phyloP scores from a whole-genome alignment of 176 grass and related monocot species.

The Pontederia crassipes region DNA sequence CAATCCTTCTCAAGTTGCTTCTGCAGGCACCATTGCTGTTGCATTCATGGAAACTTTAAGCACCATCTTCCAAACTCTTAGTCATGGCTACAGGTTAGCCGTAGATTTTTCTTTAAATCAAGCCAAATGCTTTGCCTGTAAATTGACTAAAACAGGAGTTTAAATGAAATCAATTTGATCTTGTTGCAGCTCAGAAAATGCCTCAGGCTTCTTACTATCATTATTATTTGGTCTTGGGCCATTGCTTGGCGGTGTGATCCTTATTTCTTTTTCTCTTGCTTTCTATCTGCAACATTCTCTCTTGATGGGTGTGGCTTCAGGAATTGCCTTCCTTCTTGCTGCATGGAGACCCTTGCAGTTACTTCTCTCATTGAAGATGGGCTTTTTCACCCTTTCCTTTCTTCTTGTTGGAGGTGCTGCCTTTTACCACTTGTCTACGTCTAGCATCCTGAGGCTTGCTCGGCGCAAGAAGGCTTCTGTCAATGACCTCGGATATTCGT shows the following conservation, averaged over 20 bases:
- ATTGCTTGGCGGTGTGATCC: conserved; percentile 76
- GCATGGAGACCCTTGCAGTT: conserved; percentile 85
- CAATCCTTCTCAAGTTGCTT: conserved; percentile 87
- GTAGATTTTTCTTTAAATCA: too few species aligned
- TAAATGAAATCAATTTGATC: conserved; percentile 20
- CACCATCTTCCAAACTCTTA: conserved; percentile 65
- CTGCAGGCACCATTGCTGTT: conserved; percentile 82
- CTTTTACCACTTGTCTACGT: conserved; percentile 36
- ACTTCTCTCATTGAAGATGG: conserved; percentile 66
- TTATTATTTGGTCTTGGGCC: conserved; percentile 92
- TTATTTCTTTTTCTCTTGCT: conserved; percentile 60
- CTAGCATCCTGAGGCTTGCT: conserved; percentile 44
- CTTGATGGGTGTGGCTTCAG: conserved; percentile 84
- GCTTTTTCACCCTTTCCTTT: conserved; percentile 44
- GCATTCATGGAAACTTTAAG: conserved; percentile 98
- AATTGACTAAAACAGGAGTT: too few species aligned
- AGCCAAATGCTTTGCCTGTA: too few species aligned
- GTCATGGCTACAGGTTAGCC: conserved; percentile 44
- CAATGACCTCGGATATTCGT: conserved; percentile 40
- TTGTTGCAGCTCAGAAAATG: conserved; percentile 54
- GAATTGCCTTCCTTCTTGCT: conserved; percentile 91
- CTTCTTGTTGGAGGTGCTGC: conserved; percentile 46
- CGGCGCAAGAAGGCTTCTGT: conserved; percentile 59
- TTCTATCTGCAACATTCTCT: conserved; percentile 79
- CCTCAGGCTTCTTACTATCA: conserved; percentile 78